These are phyloP conservation scores for Diplodia sapinea DNA, from an alignment of 2,329 filamentous ascomycete genomes.

Conservation along the genomic window DNA sequence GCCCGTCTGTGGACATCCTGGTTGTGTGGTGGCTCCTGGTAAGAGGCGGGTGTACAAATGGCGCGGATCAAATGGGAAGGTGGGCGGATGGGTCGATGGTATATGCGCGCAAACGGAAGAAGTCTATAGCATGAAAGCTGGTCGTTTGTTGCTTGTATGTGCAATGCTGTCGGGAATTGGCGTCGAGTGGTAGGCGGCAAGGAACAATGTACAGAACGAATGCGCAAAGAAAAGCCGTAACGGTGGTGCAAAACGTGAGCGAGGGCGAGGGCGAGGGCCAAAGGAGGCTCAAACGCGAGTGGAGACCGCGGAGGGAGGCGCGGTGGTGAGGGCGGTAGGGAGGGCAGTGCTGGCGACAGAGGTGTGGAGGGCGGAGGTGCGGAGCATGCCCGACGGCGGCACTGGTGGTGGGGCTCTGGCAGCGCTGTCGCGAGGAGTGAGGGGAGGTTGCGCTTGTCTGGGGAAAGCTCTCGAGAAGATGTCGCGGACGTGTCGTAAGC, in stretches of 20 bases:
- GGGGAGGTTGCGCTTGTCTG: constrained; percentile 5
- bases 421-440: constrained; percentile 2
- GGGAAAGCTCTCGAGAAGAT: constrained; percentile 1
- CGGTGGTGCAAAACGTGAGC: constrained; percentile 19
- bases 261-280: background rate
- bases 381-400: constrained; percentile 19
- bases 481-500: constrained; percentile 19
- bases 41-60: too few species aligned
- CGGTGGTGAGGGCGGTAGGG: constrained; percentile 2
- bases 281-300: constrained; percentile 7
- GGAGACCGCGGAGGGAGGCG: constrained; percentile 1
- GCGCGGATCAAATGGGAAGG: background rate
- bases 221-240: constrained; percentile 14
- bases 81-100: background rate
- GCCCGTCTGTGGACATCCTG: constrained; percentile 62
- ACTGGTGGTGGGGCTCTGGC: background rate
- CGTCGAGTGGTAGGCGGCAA: background rate
- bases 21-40: too few species aligned
- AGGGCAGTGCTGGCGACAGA: constrained; percentile 4
- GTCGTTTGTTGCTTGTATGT: background rate
- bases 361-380: constrained; percentile 11
- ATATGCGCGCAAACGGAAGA: constrained; percentile 7
- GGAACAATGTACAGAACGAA: constrained; percentile 26
- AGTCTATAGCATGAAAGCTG: constrained; percentile 6
- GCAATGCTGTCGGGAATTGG: constrained; percentile 9